A percentile compares a stretch with the other conserved stretches of the same genome.
Conservation (phyloP, 2,329 filamentous ascomycete genomes). For the Penicillium oxalicum region DNA sequence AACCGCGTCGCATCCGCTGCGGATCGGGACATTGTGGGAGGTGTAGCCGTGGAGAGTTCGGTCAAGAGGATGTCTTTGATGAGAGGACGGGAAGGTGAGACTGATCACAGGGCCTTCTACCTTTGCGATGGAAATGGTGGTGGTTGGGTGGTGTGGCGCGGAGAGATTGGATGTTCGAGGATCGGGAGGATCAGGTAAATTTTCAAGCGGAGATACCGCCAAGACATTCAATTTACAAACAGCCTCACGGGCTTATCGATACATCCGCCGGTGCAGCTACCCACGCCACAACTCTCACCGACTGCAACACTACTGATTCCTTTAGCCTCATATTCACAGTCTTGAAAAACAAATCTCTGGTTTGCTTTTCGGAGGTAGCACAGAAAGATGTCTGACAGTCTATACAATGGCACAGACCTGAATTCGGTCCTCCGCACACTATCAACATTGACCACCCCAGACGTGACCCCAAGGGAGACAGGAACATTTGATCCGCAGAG, state of each 20-base stretch:
- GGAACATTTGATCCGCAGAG: not conserved
- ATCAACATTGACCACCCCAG: constrained; percentile 28
- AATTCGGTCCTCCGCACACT: constrained; percentile 39
- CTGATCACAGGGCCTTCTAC: not conserved
- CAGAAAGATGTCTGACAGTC: constrained; percentile 15
- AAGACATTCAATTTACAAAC: constrained; percentile 17
- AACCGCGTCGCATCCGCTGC: constrained; percentile 47
- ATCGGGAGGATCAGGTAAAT: constrained; percentile 21
- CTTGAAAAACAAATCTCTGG: not conserved
- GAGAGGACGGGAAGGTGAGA: not conserved
- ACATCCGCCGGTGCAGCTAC: not conserved
- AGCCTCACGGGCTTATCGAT: constrained; percentile 7
- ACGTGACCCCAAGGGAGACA: constrained; percentile 2
- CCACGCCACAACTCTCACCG: no score
- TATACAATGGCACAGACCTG: constrained; percentile 32
- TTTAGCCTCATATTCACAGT: no score
- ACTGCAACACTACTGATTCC: no score
- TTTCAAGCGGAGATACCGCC: constrained; percentile 21
- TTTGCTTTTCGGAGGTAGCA: not conserved
- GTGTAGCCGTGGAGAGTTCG: not conserved
- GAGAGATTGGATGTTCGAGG: constrained; percentile 8
- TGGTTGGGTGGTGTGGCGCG: constrained; percentile 9
- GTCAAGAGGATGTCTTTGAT: not conserved
- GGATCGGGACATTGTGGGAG: constrained; percentile 40
- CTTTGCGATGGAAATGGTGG: constrained; percentile 3